Evolutionary conservation across 2,329 filamentous ascomycete species (phyloP).

Genomic region (Ploettnerulaceae sp.): DNA sequence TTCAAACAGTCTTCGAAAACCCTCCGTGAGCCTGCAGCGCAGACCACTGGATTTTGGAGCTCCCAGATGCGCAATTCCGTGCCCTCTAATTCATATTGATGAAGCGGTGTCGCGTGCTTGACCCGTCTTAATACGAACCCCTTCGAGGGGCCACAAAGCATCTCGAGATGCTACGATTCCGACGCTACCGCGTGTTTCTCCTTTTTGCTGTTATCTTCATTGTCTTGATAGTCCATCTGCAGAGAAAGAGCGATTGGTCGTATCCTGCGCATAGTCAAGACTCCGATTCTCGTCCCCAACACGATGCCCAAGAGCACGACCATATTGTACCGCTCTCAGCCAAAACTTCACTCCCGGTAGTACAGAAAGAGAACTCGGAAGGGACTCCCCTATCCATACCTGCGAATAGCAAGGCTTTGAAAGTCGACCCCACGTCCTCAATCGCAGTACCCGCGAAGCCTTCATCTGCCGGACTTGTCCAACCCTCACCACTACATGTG

Average conservation of each 20-base stretch:
- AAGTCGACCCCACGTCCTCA: conserved; percentile 1
- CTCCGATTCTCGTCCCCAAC: conserved; percentile 5
- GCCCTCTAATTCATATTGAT: conserved; percentile 9
- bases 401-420: neutral
- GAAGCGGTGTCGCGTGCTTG: conserved; percentile 17
- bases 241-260: conserved; percentile 17
- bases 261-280: conserved; percentile 8
- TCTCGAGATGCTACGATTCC: conserved; percentile 49
- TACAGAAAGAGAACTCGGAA: conserved; percentile 1
- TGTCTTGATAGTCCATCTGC: conserved; percentile 21
- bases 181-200: conserved; percentile 56
- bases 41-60: neutral
- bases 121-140: neutral
- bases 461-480: neutral
- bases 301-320: conserved; percentile 6
- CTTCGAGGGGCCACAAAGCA: conserved; percentile 8
- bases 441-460: neutral
- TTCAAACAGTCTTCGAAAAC: neutral
- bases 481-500: conserved; percentile 9
- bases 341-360: neutral
- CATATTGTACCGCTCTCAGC: conserved; percentile 1
- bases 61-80: conserved; percentile 2
- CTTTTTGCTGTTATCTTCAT: conserved; percentile 21
- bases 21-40: conserved; percentile 4
- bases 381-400: neutral